Evolutionary conservation across 2,329 filamentous ascomycete genomes (phyloP), one percentile per base, ranked within the genome.

Genomic region (Plenodomus lindquistii): DNA sequence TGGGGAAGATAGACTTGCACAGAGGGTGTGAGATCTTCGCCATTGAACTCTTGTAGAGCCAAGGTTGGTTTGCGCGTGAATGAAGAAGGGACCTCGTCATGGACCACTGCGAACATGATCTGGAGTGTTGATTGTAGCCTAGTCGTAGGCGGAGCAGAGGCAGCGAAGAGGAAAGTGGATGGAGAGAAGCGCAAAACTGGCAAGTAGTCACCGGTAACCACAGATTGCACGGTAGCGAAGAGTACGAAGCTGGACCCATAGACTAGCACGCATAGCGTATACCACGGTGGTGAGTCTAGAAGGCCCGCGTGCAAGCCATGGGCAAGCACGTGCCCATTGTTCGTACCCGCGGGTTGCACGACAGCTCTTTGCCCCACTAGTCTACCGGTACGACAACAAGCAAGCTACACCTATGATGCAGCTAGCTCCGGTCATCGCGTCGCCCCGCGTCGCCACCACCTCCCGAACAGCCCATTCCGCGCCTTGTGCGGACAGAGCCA

Each of bases 1-100:
- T 69, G 44, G 2, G 74, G 73, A 4, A 79, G 71, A 17, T 70
- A 71, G 37, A 83, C 70, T 2, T 67, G 53, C 21, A 78, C 68
- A 16, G 57, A 59, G 11, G 66, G 69, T 19, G 54, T 34, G 50
- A 70, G 42, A 60, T 54, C 34, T 20, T 48, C 24, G 40, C 46
- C 36, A 8, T 50, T 44, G 40, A 54, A 48, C 9, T 27, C 31
- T 13, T 37, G 21, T 2, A 56, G 34, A 2, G 20, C 35, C 1
- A 52, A 29, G 9, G 39, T 29, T 15, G 37, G 31, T 2, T 34
- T 20, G 7, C 37, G 44, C 19, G 9, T 43, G 7, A 20, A n/a
- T n/a, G 21, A 13, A 17, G 24, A 18, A 4, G 21, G 24, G 3
- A 19, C 34, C 8, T n/a, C 15, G n/a, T 52, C 37, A 16, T 46